phyloP scores from a whole-genome alignment of 495 filamentous ascomycete species.

The Penicillium tannophilum region DNA sequence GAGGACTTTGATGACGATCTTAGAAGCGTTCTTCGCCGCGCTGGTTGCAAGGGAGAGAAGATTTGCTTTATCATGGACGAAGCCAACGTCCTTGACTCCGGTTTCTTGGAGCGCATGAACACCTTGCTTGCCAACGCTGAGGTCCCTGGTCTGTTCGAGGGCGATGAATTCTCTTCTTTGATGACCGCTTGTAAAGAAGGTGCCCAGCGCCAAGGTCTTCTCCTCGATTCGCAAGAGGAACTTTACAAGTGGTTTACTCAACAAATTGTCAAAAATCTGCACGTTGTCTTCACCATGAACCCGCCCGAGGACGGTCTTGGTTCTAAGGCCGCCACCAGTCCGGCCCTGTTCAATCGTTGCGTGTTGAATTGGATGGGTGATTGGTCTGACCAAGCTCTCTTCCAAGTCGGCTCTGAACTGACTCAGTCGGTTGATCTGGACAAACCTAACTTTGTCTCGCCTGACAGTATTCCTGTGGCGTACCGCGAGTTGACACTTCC shows the following conservation, averaged over 20 bases:
- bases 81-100: slow-evolving; percentile 96
- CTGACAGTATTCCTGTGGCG: slow-evolving; percentile 87
- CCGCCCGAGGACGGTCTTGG: slow-evolving; percentile 94
- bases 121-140: slow-evolving; percentile 97
- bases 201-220: slow-evolving; percentile 90
- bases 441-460: slow-evolving; percentile 78
- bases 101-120: slow-evolving; percentile 99
- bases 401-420: slow-evolving; percentile 94
- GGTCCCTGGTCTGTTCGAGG: slow-evolving; percentile 96
- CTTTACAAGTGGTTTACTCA: slow-evolving; percentile 99
- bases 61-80: slow-evolving; percentile 99
- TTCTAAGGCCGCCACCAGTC: slow-evolving; percentile 95
- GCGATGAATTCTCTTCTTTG: slow-evolving; percentile 90
- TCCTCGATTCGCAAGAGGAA: slow-evolving; percentile 96
- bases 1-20: slow-evolving; percentile 99
- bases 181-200: slow-evolving; percentile 99
- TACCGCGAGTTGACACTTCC: slow-evolving; percentile 84
- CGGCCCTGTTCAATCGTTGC: slow-evolving; percentile 97
- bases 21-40: slow-evolving; percentile 86
- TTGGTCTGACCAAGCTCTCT: slow-evolving; percentile 98
- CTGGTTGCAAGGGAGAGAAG: slow-evolving; percentile 97
- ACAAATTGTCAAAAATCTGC: slow-evolving; percentile 97
- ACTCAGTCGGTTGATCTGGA: slow-evolving; percentile 96
- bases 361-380: slow-evolving; percentile 99
- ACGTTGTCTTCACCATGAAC: slow-evolving; percentile 99